Base-by-base conservation (phyloP, 2,329 filamentous ascomycete species). In the Pseudovirgaria hyperparasitica region DNA sequence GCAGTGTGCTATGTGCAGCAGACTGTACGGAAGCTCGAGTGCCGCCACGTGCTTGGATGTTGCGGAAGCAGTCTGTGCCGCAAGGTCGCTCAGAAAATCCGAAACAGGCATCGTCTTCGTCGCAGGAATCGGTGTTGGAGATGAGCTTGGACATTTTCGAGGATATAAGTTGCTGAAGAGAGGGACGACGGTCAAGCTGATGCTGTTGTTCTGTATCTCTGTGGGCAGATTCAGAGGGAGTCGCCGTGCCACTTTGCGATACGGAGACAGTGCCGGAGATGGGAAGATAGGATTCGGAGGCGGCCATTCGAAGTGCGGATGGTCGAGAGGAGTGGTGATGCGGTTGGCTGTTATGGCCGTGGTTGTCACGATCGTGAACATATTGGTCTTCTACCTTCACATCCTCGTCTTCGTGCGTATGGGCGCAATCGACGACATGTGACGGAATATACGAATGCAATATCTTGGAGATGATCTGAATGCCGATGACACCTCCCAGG, bases 401-500 rank as follows among this genome's bases (percentile, higher is more conserved):
- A 27, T 51, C 44, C 29, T 53, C 52, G 12, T 74, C 74, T 9
- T 70, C 64, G 42, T 86, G 79, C 23, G 65, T 70, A 43, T 85
- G 79, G 36, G 82, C 78, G 52, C 82, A 90, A 46, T 82, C 78
- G 29, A 86, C 79, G 5, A 85, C 75, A 40, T 84, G 77, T 11
- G 80, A 81, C 5, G 82, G 81, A 46, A 86, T 74, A 39, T 74
- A 72, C 19, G 67, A 69, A 45, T 90, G 82, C 30, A 86, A 58
- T 15, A 84, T 49, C 26, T 78, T 67, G 6, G 81, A 86, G 14
- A 86, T 49, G 25, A 73, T 53, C 43, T 85, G 79, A 30, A 87
- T 86, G 19, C 79, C 79, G 19, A 84, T 48, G 37, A 84, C 82
- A 8, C 82, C 82, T 10, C 55, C 64, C 4, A 78, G 54, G 46